Evolutionary conservation across 805 yeast species (phyloP), one percentile per base, ranked within the genome.

Genomic region (Cyberlindnera japonica): DNA sequence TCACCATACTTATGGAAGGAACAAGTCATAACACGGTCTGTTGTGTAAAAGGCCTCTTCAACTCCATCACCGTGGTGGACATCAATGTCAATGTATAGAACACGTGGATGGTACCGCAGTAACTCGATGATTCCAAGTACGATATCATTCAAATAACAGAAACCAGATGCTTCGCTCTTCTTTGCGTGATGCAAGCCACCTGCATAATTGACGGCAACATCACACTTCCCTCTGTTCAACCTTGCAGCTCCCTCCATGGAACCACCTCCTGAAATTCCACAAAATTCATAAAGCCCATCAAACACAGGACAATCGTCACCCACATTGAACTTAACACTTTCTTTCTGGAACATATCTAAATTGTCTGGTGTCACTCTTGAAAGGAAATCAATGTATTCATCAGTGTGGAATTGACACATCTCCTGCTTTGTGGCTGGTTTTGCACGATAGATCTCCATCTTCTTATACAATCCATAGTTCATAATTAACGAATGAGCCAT

Each of bases 361-460:
- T 88, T 90, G 61, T 90, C 97, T 7, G 97, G 97, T 13, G 95
- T 81, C 24, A 87, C 96, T 42, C 96, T 72, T 35, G 89, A 81
- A 47, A 90, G 67, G 59, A 93, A 93, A 62, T 93, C 97, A 44
- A 93, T 83, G 62, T 93, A 93, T 63, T 93, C 99, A 63, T 93
- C 98, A 3, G 98, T 88, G 63, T 93, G 99, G 65, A 93, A 91
- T 65, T 91, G 97, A 55, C 95, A 84, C 96, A 93, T 88, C 58
- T 93, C 99, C 64, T 91, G 96, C 59, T 87, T 84, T 14, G 98
- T 90, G 29, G 99, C 99, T 1, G 98, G 96, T 63, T 89, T 90
- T 31, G 98, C 97, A 37, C 97, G 76, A 60, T 65, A 50, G 20
- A 93, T 87, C 61, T 93, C 98, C 96, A 93, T 91, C 65, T 91